Conservation (phyloP, 208 protist genomes). For the Wallacemonas sp. region DNA sequence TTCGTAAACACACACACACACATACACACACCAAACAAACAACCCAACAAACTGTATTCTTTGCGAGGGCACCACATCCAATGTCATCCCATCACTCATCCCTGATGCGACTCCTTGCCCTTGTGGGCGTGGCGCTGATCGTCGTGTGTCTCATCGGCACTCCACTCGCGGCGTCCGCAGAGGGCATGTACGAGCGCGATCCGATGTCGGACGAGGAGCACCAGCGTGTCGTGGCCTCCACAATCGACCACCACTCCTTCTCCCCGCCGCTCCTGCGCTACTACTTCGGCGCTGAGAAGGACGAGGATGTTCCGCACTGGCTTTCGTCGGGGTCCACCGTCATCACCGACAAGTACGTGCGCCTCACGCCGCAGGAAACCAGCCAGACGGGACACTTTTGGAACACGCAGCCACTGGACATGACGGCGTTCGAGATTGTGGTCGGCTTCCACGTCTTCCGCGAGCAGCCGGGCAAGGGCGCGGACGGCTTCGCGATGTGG, state of each 20-base stretch:
- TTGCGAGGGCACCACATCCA: too few relatives aligned
- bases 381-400: constrained; percentile 68
- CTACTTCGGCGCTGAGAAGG: constrained; percentile 51
- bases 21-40: not conserved
- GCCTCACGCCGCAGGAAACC: constrained; percentile 65
- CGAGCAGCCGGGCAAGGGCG: constrained; percentile 28
- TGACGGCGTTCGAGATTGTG: constrained; percentile 82
- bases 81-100: too few relatives aligned
- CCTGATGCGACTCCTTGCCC: not conserved
- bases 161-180: not conserved
- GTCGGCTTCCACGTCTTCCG: constrained; percentile 72
- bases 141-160: not conserved
- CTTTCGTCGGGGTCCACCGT: constrained; percentile 68
- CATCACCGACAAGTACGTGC: constrained; percentile 81
- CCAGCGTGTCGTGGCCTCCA: constrained; percentile 36
- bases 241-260: constrained; percentile 81
- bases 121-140: not conserved
- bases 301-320: constrained; percentile 82
- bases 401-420: constrained; percentile 76
- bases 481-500: constrained; percentile 87
- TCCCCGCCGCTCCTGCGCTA: constrained; percentile 67
- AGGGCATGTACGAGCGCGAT: constrained; percentile 14
- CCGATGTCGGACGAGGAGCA: constrained; percentile 39
- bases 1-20: too few relatives aligned
- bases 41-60: too few relatives aligned